Percentiles rank a stretch among this genome's conserved stretches.
These are phyloP conservation scores for Collybia mongolica DNA, from an alignment of 768 basidiomycete genomes.

Conservation along the genomic window DNA sequence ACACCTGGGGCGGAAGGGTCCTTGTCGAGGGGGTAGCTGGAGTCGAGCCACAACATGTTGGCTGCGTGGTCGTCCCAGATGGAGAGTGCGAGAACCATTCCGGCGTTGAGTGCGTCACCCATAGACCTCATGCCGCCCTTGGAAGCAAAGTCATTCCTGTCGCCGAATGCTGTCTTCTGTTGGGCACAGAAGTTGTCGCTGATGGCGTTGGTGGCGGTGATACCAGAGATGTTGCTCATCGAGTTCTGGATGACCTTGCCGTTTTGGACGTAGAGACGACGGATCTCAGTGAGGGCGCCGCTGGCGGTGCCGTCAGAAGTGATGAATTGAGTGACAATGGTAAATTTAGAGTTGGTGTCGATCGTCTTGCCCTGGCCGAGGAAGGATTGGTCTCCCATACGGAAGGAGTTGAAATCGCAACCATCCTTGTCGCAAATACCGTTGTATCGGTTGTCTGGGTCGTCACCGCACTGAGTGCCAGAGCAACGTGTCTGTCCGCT, in stretches of 20 bases:
- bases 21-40: constrained; percentile 7
- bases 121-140: constrained; percentile 39
- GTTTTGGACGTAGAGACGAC: constrained; percentile 40
- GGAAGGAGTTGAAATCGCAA: constrained; percentile 46
- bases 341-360: constrained; percentile 36
- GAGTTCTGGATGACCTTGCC: constrained; percentile 38
- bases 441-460: constrained; percentile 26
- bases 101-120: constrained; percentile 30
- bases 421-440: constrained; percentile 39
- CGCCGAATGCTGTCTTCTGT: constrained; percentile 42
- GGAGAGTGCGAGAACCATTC: constrained; percentile 39
- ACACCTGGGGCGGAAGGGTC: constrained; percentile 22
- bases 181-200: constrained; percentile 35
- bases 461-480: constrained; percentile 27
- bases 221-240: constrained; percentile 27
- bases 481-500: constrained; percentile 28
- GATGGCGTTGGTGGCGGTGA: constrained; percentile 32
- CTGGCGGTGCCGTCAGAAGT: constrained; percentile 33
- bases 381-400: constrained; percentile 36
- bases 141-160: constrained; percentile 37
- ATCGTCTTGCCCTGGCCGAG: constrained; percentile 33
- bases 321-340: constrained; percentile 44
- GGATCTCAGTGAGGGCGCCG: constrained; percentile 38
- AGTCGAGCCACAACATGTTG: constrained; percentile 23
- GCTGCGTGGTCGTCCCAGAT: constrained; percentile 40